Percentiles rank a stretch among this genome's conserved stretches.
phyloP scores from a whole-genome alignment of 345 rosid genomes.

The Brassica nigra region DNA sequence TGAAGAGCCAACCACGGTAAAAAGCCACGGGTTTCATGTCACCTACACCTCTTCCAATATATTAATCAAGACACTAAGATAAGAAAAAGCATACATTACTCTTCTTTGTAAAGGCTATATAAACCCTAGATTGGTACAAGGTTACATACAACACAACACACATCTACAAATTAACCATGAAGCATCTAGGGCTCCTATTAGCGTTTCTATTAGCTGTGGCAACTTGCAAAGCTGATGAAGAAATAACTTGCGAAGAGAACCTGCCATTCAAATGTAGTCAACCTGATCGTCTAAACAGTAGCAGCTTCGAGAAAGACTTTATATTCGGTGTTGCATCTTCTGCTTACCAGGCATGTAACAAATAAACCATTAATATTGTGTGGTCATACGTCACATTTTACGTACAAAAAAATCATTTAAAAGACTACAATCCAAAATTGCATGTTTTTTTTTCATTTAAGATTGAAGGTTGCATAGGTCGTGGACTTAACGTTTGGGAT shows the following conservation, averaged over 20 bases:
- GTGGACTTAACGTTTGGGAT: slow-evolving; percentile 52
- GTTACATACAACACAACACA: slow-evolving; percentile 16
- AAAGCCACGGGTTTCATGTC: slow-evolving; percentile 29
- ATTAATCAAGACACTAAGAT: neutral
- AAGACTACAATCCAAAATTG: neutral
- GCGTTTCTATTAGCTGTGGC: slow-evolving; percentile 13
- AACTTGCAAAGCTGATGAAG: slow-evolving; percentile 18
- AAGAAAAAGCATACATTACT: slow-evolving; percentile 1
- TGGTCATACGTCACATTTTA: neutral
- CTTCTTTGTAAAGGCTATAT: slow-evolving; percentile 21
- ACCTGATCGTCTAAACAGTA: slow-evolving; percentile 6
- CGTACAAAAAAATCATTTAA: neutral
- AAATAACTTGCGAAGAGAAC: slow-evolving; percentile 19
- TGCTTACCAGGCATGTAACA: slow-evolving; percentile 36
- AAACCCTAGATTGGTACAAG: slow-evolving; percentile 30
- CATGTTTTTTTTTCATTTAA: slow-evolving; percentile 25
- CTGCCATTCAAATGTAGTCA: slow-evolving; percentile 19
- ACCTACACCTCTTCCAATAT: slow-evolving; percentile 21
- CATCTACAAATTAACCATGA: slow-evolving; percentile 17
- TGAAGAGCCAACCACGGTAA: neutral
- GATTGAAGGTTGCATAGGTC: slow-evolving; percentile 51
- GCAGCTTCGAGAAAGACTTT: slow-evolving; percentile 9
- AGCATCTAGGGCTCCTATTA: slow-evolving; percentile 7
- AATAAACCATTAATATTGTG: neutral
- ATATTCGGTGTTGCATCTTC: slow-evolving; percentile 39